Base-by-base conservation (phyloP, 2,329 filamentous ascomycete species). In the Chaetomiaceae sp. region DNA sequence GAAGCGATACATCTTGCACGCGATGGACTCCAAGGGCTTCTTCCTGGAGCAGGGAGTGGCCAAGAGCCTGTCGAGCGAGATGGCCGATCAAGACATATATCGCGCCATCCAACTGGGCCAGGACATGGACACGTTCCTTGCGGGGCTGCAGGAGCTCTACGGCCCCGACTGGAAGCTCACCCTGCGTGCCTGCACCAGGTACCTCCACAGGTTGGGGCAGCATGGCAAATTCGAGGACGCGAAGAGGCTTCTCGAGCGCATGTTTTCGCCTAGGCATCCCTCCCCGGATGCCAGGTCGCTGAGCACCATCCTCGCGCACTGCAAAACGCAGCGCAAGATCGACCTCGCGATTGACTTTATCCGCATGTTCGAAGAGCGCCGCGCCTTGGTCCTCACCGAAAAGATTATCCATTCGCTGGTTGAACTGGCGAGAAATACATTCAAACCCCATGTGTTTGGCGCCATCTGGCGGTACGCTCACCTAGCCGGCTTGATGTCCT, bases 11-110 rank as follows among this genome's bases (percentile, higher is more conserved):
- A 64, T 76, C 25, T 60, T 79, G 25, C 67, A 69, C 12, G 65
- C 67, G 50, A 78, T 79, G 74, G 66, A 73, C 48, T 62, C 68
- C 31, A 65, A 70, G 16, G 71, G 71, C 20, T 65, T 77, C 43
- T 65, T 79, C 35, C 60, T 67, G 7, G 65, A 69, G 20, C 62
- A 64, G 0, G 58, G 58, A 0, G 68, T 68, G 1, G 63, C 70
- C 7, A 65, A 64, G 7, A 62, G 62, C 9, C 64, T 78, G 20
- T 72, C 74, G 3, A 57, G 59, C 10, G 65, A 71, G 39, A 72
- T 77, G 69, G 73, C 69, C 7, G 55, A 63, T 10, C 63, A 69
- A 42, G 75, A 78, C 53, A 63, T 70, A 13, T 68, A 75, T 57
- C 64, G 66, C 9, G 69, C 73, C 5, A 64, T 71, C n/a, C 61